A percentile compares a stretch with the other conserved stretches of the same genome.
Conservation (phyloP, 352 stramenopile genomes). For the Globisporangium heterothallicum region DNA sequence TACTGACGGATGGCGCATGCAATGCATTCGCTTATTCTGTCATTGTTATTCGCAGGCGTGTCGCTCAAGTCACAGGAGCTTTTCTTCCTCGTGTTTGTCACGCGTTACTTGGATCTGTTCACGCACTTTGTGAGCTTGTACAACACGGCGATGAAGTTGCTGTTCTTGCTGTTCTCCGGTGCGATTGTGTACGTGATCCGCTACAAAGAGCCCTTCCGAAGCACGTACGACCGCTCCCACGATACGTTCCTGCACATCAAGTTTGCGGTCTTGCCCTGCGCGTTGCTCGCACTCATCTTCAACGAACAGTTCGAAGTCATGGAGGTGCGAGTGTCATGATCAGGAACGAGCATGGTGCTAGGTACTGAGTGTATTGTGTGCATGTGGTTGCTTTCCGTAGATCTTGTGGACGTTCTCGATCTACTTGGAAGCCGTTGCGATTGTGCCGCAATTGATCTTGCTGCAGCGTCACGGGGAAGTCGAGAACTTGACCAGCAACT, state of each 20-base stretch:
- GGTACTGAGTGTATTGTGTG: not conserved
- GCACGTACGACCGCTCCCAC: constrained; percentile 98
- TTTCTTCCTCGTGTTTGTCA: constrained; percentile 98
- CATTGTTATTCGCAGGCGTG: constrained; percentile 73
- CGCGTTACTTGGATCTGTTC: constrained; percentile 98
- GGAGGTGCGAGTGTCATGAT: constrained; percentile 36
- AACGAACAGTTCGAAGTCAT: constrained; percentile 91
- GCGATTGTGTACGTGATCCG: constrained; percentile 99
- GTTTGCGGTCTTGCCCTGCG: constrained; percentile 95
- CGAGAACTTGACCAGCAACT: constrained; percentile 99
- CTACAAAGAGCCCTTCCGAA: constrained; percentile 94
- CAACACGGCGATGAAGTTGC: constrained; percentile 99
- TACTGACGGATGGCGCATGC: not conserved
- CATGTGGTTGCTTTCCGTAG: constrained; percentile 18
- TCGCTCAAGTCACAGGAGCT: constrained; percentile 99
- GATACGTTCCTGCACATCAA: constrained; percentile 99
- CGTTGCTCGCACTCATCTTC: constrained; percentile 93
- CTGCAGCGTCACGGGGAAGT: constrained; percentile 98
- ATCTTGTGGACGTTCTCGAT: constrained; percentile 99
- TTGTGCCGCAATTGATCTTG: constrained; percentile 99
- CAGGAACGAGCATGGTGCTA: not conserved
- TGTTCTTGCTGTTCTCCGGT: constrained; percentile 96
- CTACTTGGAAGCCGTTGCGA: constrained; percentile 97
- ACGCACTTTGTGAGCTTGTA: constrained; percentile 95
- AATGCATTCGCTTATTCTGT: not conserved